These are phyloP conservation scores for Solanum gracilifrons DNA, from an alignment of 257 asterid genomes.

Conservation along the genomic window DNA sequence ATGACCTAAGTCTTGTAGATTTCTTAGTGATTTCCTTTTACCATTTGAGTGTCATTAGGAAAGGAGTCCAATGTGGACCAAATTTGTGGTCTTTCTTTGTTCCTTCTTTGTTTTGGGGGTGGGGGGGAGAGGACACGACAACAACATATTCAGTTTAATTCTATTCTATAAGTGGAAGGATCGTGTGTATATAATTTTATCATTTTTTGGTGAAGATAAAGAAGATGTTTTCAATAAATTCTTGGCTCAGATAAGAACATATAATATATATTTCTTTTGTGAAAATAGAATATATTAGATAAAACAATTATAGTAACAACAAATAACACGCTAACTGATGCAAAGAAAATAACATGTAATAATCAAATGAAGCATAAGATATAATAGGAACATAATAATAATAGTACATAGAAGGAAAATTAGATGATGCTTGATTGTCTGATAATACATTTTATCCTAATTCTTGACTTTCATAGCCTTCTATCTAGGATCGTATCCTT, in stretches of 20 bases:
- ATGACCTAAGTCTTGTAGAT: not conserved
- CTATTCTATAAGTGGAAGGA: no score
- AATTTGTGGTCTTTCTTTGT: not conserved
- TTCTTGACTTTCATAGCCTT: no score
- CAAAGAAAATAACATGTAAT: not conserved
- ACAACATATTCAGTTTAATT: not conserved
- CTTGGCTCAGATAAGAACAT: not conserved
- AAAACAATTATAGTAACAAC: no score
- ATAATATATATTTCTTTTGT: no score
- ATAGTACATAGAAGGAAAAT: not conserved
- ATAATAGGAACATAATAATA: no score
- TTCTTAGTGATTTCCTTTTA: not conserved
- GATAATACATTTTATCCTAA: no score
- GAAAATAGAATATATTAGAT: no score
- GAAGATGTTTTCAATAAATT: no score
- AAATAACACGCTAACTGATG: not conserved
- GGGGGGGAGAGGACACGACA: not conserved
- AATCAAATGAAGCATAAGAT: not conserved
- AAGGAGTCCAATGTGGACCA: not conserved
- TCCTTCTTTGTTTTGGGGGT: not conserved
- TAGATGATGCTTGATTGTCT: no score
- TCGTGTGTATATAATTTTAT: no score
- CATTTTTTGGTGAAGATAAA: no score
- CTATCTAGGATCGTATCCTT: no score
- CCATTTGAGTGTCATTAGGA: not conserved